phyloP scores from a whole-genome alignment of 306 rosid species.

The Prunus mira region DNA sequence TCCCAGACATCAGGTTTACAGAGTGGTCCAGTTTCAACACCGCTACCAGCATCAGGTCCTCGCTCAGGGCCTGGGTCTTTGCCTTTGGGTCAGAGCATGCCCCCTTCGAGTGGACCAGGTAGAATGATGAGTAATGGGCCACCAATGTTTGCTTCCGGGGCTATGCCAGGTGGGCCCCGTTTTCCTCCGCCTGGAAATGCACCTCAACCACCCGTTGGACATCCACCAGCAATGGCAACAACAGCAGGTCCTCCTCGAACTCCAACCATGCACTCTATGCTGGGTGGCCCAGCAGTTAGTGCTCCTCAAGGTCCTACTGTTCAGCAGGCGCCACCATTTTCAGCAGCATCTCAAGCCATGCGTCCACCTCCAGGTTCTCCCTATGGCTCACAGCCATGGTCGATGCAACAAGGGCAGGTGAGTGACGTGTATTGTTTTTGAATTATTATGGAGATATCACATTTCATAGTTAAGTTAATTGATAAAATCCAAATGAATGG shows the following conservation, averaged over 20 bases:
- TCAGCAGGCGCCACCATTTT: conserved; percentile 64
- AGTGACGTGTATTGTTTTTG: background rate
- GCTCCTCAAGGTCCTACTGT: conserved; percentile 49
- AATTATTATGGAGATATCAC: background rate
- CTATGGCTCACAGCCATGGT: conserved; percentile 71
- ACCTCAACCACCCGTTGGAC: conserved; percentile 52
- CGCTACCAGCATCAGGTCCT: conserved; percentile 29
- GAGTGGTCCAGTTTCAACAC: conserved; percentile 38
- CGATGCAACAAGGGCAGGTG: conserved; percentile 79
- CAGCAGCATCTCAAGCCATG: conserved; percentile 48
- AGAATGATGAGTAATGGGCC: conserved; percentile 81
- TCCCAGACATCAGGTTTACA: conserved; percentile 35
- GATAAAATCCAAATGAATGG: background rate
- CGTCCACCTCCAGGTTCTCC: conserved; percentile 53
- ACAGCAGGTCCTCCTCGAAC: conserved; percentile 26
- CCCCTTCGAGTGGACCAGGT: conserved; percentile 35
- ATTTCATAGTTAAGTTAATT: conserved; percentile 12
- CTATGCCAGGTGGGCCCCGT: conserved; percentile 51
- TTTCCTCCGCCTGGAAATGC: conserved; percentile 46
- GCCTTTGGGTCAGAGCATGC: conserved; percentile 34
- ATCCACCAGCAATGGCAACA: conserved; percentile 33
- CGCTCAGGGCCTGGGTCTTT: conserved; percentile 51
- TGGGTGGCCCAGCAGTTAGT: conserved; percentile 21
- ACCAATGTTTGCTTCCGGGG: conserved; percentile 47
- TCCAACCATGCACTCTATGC: conserved; percentile 34